Conservation (phyloP, 1,139 yeast genomes). For the Taphrina flavorubra region DNA sequence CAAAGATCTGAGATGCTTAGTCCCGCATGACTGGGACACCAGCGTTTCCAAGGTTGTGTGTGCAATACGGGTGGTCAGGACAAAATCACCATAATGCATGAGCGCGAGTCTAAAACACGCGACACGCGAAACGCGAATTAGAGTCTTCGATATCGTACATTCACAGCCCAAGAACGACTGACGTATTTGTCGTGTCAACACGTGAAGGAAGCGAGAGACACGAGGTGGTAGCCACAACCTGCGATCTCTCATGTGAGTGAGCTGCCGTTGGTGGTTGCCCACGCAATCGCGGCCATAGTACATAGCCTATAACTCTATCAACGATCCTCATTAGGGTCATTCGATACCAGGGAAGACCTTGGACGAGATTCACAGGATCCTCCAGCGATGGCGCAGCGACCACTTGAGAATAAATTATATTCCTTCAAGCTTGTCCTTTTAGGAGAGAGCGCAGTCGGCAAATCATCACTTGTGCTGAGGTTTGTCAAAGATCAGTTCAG, state of each 20-base stretch:
- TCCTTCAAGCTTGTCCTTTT: slow-evolving; percentile 85
- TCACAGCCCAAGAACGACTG: background rate
- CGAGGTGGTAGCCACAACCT: background rate
- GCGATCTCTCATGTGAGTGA: background rate
- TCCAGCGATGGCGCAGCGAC: slow-evolving; percentile 26
- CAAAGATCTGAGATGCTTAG: too few species aligned
- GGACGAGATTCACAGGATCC: background rate
- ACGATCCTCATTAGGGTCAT: too few species aligned
- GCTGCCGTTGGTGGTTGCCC: background rate
- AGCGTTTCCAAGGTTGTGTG: background rate
- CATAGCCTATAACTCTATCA: too few species aligned
- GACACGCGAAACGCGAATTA: slow-evolving; percentile 27
- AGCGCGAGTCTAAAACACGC: slow-evolving; percentile 7
- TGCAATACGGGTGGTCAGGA: background rate
- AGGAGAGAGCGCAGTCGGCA: slow-evolving; percentile 97
- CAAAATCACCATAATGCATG: background rate
- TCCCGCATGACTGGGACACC: too few species aligned
- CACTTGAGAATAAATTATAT: slow-evolving; percentile 53
- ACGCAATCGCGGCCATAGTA: too few species aligned
- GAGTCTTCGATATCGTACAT: slow-evolving; percentile 1
- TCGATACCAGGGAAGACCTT: too few species aligned
- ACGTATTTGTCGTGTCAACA: background rate
- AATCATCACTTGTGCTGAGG: slow-evolving; percentile 76
- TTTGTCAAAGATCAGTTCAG: slow-evolving; percentile 95
- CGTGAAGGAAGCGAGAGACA: background rate